Conservation (phyloP, 495 filamentous ascomycete species). For the Trichoderma virens region DNA sequence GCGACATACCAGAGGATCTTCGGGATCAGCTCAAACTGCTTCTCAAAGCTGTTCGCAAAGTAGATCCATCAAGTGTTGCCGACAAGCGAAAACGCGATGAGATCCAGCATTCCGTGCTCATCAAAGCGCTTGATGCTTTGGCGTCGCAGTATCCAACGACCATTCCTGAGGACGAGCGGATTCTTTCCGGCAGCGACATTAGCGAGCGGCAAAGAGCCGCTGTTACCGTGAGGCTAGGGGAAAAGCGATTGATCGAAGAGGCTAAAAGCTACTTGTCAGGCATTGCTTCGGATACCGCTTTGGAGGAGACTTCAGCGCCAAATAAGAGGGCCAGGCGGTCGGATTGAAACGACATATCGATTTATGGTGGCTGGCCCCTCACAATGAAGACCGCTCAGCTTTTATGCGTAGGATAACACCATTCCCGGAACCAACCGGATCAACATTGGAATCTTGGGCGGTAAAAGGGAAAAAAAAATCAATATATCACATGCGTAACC, state of each 20-base stretch:
- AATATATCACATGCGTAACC: not conserved
- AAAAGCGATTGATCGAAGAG: slow-evolving; percentile 62
- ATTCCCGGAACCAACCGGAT: not conserved
- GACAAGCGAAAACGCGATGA: slow-evolving; percentile 33
- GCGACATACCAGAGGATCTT: slow-evolving; percentile 29
- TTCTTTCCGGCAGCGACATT: slow-evolving; percentile 35
- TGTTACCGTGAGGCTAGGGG: slow-evolving; percentile 66
- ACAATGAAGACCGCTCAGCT: not conserved
- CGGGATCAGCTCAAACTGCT: slow-evolving; percentile 29
- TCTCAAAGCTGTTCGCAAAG: slow-evolving; percentile 36
- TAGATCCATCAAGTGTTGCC: slow-evolving; percentile 27
- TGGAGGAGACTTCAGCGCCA: not conserved
- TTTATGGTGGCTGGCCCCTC: not conserved
- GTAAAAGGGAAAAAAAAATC: not conserved
- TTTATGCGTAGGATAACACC: not conserved
- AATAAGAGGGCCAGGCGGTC: not conserved
- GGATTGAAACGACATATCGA: not conserved
- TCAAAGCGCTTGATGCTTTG: slow-evolving; percentile 33
- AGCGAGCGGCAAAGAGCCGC: slow-evolving; percentile 54
- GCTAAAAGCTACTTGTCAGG: slow-evolving; percentile 16
- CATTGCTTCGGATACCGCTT: not conserved
- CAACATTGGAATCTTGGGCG: not conserved
- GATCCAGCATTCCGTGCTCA: slow-evolving; percentile 30
- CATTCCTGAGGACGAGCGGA: slow-evolving; percentile 50
- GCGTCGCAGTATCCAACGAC: slow-evolving; percentile 54